A percentile compares a stretch with the other conserved stretches of the same genome.
Conservation (phyloP, 2,329 filamentous ascomycete species). For the Ceratocystis ficicola region DNA sequence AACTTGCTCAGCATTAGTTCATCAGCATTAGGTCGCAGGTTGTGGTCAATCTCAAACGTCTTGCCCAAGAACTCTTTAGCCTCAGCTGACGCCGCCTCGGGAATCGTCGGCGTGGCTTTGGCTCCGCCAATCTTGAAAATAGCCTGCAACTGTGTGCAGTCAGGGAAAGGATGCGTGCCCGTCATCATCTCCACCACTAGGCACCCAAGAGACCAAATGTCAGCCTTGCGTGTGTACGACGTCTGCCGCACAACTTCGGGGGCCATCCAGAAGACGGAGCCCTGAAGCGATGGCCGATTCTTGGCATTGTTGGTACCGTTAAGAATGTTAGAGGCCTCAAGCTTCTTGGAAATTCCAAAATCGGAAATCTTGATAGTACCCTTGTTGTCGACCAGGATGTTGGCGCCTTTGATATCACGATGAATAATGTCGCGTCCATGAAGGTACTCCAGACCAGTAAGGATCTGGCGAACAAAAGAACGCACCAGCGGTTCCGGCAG, state of each 20-base stretch:
- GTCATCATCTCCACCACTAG: conserved; percentile 99
- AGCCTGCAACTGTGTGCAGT: conserved; percentile 91
- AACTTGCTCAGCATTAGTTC: conserved; percentile 78
- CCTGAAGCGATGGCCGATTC: conserved; percentile 71
- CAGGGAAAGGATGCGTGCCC: conserved; percentile 87
- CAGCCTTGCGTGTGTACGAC: conserved; percentile 93
- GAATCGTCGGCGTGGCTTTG: conserved; percentile 76
- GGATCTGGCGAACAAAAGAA: conserved; percentile 92
- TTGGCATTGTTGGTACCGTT: conserved; percentile 55
- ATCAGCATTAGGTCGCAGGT: conserved; percentile 80
- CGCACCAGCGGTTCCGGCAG: conserved; percentile 85
- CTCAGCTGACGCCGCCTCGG: conserved; percentile 72
- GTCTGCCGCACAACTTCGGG: conserved; percentile 97
- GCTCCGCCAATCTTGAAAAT: conserved; percentile 96
- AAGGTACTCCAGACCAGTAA: conserved; percentile 83
- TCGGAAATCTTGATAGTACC: conserved; percentile 98
- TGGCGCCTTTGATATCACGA: conserved; percentile 96
- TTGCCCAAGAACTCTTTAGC: conserved; percentile 70
- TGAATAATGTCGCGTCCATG: conserved; percentile 95
- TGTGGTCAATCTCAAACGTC: conserved; percentile 94
- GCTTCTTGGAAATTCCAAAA: conserved; percentile 96
- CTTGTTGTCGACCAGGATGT: conserved; percentile 97
- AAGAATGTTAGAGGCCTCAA: conserved; percentile 80
- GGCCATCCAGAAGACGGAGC: conserved; percentile 99
- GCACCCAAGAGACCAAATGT: conserved; percentile 96